Evolutionary conservation across 78 protist species (phyloP).

Genomic region (Capsaspora owczarzaki): DNA sequence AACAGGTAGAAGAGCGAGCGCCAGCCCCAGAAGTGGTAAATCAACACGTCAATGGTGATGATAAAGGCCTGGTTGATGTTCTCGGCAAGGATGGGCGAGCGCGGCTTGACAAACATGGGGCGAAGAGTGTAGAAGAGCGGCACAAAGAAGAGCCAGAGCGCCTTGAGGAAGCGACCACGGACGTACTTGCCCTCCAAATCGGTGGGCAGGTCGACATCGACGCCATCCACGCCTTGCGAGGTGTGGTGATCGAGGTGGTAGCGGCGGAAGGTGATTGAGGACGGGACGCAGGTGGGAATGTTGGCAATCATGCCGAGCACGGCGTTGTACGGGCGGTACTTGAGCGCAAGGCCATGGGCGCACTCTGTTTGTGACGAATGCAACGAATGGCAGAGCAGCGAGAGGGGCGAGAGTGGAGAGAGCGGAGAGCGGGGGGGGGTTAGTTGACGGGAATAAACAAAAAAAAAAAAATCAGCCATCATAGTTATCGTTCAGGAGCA

Average conservation of each 20-base stretch:
- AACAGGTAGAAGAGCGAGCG: constrained; percentile 41
- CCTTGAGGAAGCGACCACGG: constrained; percentile 24
- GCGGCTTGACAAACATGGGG: constrained; percentile 46
- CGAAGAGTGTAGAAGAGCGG: constrained; percentile 65
- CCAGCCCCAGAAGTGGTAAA: constrained; percentile 36
- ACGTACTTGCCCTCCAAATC: constrained; percentile 43
- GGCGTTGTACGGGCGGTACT: constrained; percentile 30
- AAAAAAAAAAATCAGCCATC: too few relatives aligned
- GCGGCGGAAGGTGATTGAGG: constrained; percentile 51
- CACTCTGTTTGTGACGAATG: too few relatives aligned
- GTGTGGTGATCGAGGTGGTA: constrained; percentile 72
- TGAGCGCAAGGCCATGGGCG: too few relatives aligned
- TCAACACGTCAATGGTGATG: constrained; percentile 14
- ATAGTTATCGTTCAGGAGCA: too few relatives aligned
- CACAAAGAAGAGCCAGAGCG: constrained; percentile 48
- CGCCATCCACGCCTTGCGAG: constrained; percentile 35
- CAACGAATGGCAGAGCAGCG: too few relatives aligned
- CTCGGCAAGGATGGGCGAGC: constrained; percentile 32
- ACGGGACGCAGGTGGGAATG: constrained; percentile 62
- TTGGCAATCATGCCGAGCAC: constrained; percentile 51
- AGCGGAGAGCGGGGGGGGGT: too few relatives aligned
- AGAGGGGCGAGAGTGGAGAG: too few relatives aligned
- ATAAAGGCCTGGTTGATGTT: constrained; percentile 32
- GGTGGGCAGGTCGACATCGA: constrained; percentile 76
- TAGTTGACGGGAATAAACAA: too few relatives aligned